Conservation (phyloP, 176 grass and related monocot species). For the Oryza meridionalis region DNA sequence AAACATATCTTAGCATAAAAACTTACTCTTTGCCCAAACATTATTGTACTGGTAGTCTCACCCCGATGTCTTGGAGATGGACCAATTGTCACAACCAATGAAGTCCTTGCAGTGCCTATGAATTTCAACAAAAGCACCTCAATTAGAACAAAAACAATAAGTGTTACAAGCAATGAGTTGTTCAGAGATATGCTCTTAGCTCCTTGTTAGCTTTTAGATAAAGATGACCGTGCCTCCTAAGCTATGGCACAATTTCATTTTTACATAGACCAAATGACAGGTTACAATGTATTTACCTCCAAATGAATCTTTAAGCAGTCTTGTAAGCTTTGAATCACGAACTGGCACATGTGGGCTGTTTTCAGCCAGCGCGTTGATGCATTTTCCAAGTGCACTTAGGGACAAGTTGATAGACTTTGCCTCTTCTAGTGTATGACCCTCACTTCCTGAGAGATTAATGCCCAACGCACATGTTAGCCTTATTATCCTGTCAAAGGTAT, state of each 20-base stretch:
- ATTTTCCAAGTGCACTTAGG: conserved; percentile 91
- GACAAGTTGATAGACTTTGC: conserved; percentile 99
- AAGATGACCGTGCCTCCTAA: neutral
- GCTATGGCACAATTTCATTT: neutral
- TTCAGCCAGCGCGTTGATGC: conserved; percentile 99
- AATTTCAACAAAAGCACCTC: conserved; percentile 47
- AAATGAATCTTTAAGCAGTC: conserved; percentile 99
- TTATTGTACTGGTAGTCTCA: conserved; percentile 99
- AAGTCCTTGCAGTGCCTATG: conserved; percentile 96
- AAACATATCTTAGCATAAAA: conserved; percentile 24
- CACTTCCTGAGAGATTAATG: conserved; percentile 72
- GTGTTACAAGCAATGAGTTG: neutral
- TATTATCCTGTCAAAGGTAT: neutral
- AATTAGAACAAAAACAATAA: conserved; percentile 39
- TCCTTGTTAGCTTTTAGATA: neutral
- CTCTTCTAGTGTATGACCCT: conserved; percentile 98
- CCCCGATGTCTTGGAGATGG: conserved; percentile 96
- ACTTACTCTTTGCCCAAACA: conserved; percentile 99
- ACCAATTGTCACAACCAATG: conserved; percentile 97
- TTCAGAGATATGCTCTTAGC: too few species aligned
- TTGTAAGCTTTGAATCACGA: conserved; percentile 98
- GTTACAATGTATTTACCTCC: conserved; percentile 59
- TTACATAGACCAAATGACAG: neutral
- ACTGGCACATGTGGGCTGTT: conserved; percentile 94
- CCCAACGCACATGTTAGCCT: too few species aligned